phyloP scores from a whole-genome alignment of 768 basidiomycete genomes.

The Amyloporia xantha region DNA sequence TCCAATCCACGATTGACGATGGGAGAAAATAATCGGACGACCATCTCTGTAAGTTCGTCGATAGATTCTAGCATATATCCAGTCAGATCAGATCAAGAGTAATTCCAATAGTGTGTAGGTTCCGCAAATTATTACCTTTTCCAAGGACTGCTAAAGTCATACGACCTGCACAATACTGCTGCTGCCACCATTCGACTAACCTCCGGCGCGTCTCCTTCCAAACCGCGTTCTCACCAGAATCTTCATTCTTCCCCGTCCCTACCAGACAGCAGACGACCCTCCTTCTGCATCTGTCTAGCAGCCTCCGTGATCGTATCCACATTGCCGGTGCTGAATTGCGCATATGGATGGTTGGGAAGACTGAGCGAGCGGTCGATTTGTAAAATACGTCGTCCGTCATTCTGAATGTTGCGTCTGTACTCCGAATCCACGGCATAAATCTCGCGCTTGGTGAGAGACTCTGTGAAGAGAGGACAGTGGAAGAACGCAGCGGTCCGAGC shows the following conservation, averaged over 20 bases:
- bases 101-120: background rate
- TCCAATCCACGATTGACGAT: conserved; percentile 23
- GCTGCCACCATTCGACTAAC: conserved; percentile 32
- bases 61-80: conserved; percentile 24
- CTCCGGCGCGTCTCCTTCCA: conserved; percentile 28
- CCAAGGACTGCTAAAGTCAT: conserved; percentile 34
- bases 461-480: conserved; percentile 41
- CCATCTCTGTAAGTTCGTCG: conserved; percentile 27
- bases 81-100: background rate
- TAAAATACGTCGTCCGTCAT: conserved; percentile 39
- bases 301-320: conserved; percentile 25
- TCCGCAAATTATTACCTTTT: conserved; percentile 18
- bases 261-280: background rate
- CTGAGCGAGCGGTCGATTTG: conserved; percentile 43
- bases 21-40: conserved; percentile 27
- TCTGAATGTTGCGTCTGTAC: conserved; percentile 47
- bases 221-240: conserved; percentile 32
- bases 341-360: conserved; percentile 33
- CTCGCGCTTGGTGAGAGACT: conserved; percentile 39
- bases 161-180: conserved; percentile 30
- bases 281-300: conserved; percentile 13
- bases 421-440: conserved; percentile 52
- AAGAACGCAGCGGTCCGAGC: conserved; percentile 42
- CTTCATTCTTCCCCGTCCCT: conserved; percentile 11
- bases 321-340: conserved; percentile 44